Evolutionary conservation across 2,329 filamentous ascomycete species (phyloP).

Genomic region (Aciculosporium take): DNA sequence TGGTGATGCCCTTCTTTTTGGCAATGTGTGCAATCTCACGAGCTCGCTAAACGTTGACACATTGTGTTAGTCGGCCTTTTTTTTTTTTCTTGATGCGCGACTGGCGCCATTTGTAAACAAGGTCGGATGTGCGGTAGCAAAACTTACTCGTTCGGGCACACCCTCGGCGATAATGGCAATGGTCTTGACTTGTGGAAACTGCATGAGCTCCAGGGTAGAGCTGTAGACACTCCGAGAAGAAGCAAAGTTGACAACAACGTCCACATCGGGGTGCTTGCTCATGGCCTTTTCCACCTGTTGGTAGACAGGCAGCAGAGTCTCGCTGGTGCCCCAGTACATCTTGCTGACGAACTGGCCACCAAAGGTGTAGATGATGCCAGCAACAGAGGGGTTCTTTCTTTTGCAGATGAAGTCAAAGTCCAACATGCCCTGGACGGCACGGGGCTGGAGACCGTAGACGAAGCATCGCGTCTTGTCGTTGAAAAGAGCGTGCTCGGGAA

Average conservation of each 20-base stretch:
- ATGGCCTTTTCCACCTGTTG: constrained; percentile 86
- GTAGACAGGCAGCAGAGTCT: constrained; percentile 97
- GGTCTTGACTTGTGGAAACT: constrained; percentile 90
- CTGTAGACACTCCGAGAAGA: constrained; percentile 97
- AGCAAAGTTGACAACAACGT: constrained; percentile 98
- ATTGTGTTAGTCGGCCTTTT: too few species aligned
- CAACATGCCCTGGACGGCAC: constrained; percentile 84
- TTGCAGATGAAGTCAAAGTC: constrained; percentile 99
- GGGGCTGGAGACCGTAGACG: constrained; percentile 96
- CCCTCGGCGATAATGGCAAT: constrained; percentile 99
- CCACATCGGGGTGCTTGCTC: constrained; percentile 91
- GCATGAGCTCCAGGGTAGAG: constrained; percentile 98
- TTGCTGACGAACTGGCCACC: constrained; percentile 99
- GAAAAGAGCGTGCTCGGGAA: constrained; percentile 82
- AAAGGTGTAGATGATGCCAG: constrained; percentile 99
- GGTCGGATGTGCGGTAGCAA: not conserved
- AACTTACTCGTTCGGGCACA: constrained; percentile 90
- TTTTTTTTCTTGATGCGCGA: too few species aligned
- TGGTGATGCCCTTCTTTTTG: constrained; percentile 96
- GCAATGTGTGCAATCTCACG: constrained; percentile 96
- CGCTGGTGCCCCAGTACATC: constrained; percentile 99
- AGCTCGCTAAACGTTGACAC: constrained; percentile 58
- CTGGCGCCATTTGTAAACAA: not conserved
- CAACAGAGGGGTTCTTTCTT: constrained; percentile 87
- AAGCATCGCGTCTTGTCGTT: constrained; percentile 99